These are phyloP conservation scores for Chrysochromulina parva DNA, from an alignment of 78 protist species.

Conservation along the genomic window DNA sequence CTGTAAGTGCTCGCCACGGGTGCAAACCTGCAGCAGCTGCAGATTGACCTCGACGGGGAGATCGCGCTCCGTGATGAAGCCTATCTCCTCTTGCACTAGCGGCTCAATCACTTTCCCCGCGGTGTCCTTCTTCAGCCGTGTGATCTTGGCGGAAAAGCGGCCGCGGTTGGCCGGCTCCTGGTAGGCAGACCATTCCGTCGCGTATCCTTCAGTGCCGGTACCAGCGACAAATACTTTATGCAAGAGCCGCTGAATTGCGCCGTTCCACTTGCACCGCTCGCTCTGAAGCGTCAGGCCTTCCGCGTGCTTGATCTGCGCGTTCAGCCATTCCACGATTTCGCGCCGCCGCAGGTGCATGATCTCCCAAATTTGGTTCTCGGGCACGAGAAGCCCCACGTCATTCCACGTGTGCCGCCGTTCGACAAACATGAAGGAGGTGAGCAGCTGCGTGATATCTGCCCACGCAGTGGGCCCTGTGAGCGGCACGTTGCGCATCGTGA, in stretches of 20 bases:
- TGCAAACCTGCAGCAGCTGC: conserved; percentile 13
- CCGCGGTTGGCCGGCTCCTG: no score
- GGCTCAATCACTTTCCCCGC: no score
- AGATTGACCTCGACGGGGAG: conserved; percentile 13
- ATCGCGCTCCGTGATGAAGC: neutral
- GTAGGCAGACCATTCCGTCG: no score
- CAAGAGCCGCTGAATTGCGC: no score
- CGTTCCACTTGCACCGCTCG: no score
- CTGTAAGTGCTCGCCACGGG: neutral
- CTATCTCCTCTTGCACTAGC: no score
- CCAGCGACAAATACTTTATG: no score
- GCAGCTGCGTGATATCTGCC: neutral
- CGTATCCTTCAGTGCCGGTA: no score
- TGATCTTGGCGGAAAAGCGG: no score
- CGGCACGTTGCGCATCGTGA: neutral
- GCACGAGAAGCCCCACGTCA: neutral
- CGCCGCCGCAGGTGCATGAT: conserved; percentile 27
- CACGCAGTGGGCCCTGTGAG: neutral
- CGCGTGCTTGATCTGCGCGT: no score
- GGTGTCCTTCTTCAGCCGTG: no score
- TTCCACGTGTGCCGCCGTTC: conserved; percentile 55
- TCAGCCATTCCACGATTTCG: neutral
- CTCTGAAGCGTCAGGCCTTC: no score
- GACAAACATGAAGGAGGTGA: conserved; percentile 13
- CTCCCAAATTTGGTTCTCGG: conserved; percentile 54